Evolutionary conservation across 805 yeast species (phyloP), one percentile per base, ranked within the genome.

Genomic region (Ogataea paraovalis): DNA sequence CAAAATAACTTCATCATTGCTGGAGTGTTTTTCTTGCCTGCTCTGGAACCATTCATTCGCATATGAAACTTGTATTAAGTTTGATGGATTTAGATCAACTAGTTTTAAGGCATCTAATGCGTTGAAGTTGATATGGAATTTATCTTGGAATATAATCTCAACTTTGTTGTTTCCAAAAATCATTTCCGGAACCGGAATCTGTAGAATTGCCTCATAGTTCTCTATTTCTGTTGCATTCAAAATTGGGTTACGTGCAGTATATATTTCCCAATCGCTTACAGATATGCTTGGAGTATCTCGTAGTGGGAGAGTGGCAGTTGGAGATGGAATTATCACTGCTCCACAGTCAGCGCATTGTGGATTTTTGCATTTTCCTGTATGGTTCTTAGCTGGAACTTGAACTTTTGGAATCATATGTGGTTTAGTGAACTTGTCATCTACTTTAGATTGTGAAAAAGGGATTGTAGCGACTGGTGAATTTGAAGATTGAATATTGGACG

Each of bases 161-260:
- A 90, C 80, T 47, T 68, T 67, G 61, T 87, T 91, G 55, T 87
- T 80, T 9, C 98, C 98, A 68, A 94, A 94, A 5, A 94, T 90
- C 98, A 94, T 94, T 64, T 94, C 99, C 0, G 99, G 99, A 39
- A 92, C 68, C 0, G 98, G 96, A 51, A 92, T 79, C 14, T 82
- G 82, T 45, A 85, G 74, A 44, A 82, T 62, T 4, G 76, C 64
- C 50, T 81, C 86, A 59, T 84, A 76, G 2, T 66, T 67, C 48
- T 89, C 96, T 47, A 92, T 76, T 60, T 90, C 96, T 1, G 65
- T 71, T 1, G 90, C 74, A 54, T 78, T 84, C 50, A 89, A 68
- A 41, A 92, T 92, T 1, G 98, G 96, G 43, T 78, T 78, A 62
- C 89, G 81, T 27, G 73, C 69, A 0, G 96, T 82, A 54, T 73